Conservation (phyloP, 228 moss, liverwort and hornwort species). For the Sphagnum fallax region DNA sequence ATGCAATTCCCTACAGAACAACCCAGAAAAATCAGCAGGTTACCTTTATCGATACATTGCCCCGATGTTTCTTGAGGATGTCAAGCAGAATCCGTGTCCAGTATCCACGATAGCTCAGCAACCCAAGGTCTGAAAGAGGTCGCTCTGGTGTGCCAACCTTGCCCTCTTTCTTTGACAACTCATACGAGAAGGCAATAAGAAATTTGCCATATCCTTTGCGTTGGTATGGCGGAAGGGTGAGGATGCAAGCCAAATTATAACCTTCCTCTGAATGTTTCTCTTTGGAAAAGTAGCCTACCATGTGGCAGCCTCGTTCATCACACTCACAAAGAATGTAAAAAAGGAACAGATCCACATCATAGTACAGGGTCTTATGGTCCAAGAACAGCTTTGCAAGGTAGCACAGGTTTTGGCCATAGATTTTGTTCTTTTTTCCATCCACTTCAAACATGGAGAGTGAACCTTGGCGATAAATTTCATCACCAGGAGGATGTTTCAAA, state of each 20-base stretch:
- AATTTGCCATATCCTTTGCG: conserved; percentile 96
- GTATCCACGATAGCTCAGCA: conserved; percentile 87
- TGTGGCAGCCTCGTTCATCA: conserved; percentile 93
- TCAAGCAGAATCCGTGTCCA: conserved; percentile 94
- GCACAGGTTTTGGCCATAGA: conserved; percentile 89
- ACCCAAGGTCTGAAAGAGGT: conserved; percentile 87
- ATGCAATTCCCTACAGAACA: too few species aligned
- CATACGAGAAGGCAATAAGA: conserved; percentile 89
- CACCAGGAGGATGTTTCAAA: conserved; percentile 92
- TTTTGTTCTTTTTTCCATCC: conserved; percentile 97
- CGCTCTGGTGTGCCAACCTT: conserved; percentile 95
- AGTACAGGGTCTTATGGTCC: conserved; percentile 93
- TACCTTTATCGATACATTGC: conserved; percentile 98
- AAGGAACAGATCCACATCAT: conserved; percentile 89
- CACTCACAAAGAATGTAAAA: conserved; percentile 96
- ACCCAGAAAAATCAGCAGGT: background rate
- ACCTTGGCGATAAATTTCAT: conserved; percentile 90
- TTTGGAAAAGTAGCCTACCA: conserved; percentile 97
- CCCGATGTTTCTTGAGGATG: conserved; percentile 91
- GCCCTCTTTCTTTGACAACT: conserved; percentile 87
- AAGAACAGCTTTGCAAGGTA: conserved; percentile 89
- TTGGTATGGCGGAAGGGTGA: conserved; percentile 94
- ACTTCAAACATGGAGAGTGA: conserved; percentile 98
- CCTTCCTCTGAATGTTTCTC: conserved; percentile 99
- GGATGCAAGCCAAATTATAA: conserved; percentile 81